A percentile compares a stretch with the other conserved stretches of the same genome.
phyloP scores from a whole-genome alignment of 2,329 filamentous ascomycete species.

The Paracamarosporium sp. region DNA sequence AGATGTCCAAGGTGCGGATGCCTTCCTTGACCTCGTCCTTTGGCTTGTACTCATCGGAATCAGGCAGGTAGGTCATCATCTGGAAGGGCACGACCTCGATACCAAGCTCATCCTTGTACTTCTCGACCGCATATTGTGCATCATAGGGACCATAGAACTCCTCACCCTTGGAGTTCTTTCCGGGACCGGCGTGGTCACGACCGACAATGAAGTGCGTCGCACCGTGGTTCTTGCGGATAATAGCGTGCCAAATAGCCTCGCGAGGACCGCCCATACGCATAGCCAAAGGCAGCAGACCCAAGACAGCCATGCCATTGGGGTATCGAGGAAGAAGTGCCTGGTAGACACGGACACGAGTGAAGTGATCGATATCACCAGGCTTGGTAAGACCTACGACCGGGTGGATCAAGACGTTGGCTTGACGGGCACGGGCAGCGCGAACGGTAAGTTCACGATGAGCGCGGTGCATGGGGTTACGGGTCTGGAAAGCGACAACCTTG shows the following conservation, averaged over 20 bases:
- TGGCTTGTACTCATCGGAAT: constrained; percentile 94
- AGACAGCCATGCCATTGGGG: constrained; percentile 98
- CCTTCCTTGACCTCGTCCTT: constrained; percentile 87
- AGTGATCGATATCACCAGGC: constrained; percentile 99
- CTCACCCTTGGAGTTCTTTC: constrained; percentile 95
- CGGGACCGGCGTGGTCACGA: constrained; percentile 95
- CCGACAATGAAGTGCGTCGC: constrained; percentile 99
- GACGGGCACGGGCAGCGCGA: constrained; percentile 90
- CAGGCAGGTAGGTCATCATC: constrained; percentile 98
- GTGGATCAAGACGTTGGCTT: constrained; percentile 99
- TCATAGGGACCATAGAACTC: constrained; percentile 99
- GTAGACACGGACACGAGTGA: constrained; percentile 98
- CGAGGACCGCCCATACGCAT: constrained; percentile 99
- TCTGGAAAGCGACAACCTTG: constrained; percentile 98
- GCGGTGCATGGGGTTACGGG: constrained; percentile 96
- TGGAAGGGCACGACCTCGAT: constrained; percentile 99
- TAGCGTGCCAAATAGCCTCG: constrained; percentile 99
- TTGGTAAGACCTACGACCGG: constrained; percentile 98
- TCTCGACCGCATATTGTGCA: constrained; percentile 93
- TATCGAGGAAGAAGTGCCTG: constrained; percentile 95
- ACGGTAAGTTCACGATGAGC: constrained; percentile 98
- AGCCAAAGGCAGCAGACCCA: constrained; percentile 91
- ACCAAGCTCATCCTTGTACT: constrained; percentile 94
- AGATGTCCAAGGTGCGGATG: constrained; percentile 72
- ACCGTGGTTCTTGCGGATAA: constrained; percentile 99